phyloP scores from a whole-genome alignment of 768 basidiomycete genomes.

The Leccinum rimulosum region DNA sequence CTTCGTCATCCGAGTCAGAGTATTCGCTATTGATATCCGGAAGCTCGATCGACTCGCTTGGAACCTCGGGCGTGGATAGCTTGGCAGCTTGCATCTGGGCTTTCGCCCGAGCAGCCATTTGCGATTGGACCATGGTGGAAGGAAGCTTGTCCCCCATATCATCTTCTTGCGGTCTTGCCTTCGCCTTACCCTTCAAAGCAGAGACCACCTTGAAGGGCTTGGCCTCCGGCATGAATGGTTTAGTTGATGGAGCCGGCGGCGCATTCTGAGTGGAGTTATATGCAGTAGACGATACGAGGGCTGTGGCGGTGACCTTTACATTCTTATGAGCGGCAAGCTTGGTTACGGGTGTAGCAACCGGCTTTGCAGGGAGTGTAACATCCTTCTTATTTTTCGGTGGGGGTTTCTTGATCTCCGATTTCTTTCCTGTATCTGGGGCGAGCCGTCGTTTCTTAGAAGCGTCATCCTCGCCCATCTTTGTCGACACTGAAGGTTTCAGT shows the following conservation, averaged over 20 bases:
- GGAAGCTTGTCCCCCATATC: constrained; percentile 51
- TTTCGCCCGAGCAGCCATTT: constrained; percentile 71
- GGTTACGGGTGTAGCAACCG: constrained; percentile 22
- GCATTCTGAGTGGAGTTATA: constrained; percentile 40
- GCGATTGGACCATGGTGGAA: constrained; percentile 58
- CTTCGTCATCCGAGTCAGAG: constrained; percentile 93
- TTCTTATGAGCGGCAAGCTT: constrained; percentile 36
- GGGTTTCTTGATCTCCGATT: constrained; percentile 58
- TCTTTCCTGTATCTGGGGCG: constrained; percentile 50
- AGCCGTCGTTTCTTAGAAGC: constrained; percentile 69
- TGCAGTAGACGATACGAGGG: constrained; percentile 37
- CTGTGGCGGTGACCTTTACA: constrained; percentile 31
- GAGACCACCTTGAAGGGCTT: constrained; percentile 38
- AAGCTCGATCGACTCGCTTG: constrained; percentile 83
- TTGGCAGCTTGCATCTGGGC: constrained; percentile 62
- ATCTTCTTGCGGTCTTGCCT: constrained; percentile 46
- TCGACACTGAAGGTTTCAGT: constrained; percentile 40
- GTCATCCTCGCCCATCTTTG: constrained; percentile 79
- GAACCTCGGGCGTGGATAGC: constrained; percentile 45
- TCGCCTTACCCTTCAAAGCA: constrained; percentile 48
- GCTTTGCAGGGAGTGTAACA: constrained; percentile 25
- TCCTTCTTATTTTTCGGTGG: constrained; percentile 54
- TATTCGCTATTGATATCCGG: constrained; percentile 97
- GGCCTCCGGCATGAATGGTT: constrained; percentile 31
- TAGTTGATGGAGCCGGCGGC: constrained; percentile 25